Evolutionary conservation across 768 basidiomycete species (phyloP), one percentile per base, ranked within the genome.

Genomic region (Rhodosporidiobolus sp.): DNA sequence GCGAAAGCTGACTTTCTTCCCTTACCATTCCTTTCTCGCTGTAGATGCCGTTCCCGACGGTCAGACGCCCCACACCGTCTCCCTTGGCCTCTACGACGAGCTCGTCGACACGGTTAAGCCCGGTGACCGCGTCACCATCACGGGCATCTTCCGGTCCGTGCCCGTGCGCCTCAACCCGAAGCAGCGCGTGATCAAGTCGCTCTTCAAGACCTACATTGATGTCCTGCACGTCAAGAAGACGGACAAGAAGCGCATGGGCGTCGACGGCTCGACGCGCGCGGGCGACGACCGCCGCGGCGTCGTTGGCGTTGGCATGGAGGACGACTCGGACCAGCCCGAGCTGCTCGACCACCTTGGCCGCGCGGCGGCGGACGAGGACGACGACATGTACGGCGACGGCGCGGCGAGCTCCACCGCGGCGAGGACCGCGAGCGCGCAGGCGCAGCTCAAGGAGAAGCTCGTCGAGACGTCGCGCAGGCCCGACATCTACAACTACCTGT

Each of bases 131-230:
- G 84, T 99, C 45, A 82, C 89, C 63, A 88, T 98, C 53, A 91
- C 90, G 20, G 96, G 95, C 55, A 94, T 99, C 77, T 98, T 92
- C 85, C 85, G 96, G 67, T 93, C 93, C 72, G 88, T 96, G 14
- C 93, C 94, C 1, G 94, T 96, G n/a, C 86, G 96, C 45, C 89
- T 94, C 62, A 97, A 97, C 79, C 91, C 94, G 11, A 86, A 92
- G 17, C 91, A 94, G 79, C 84, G 95, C 65, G 89, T 89, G 28
- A 87, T 98, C 82, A 96, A 95, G 82, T 91, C 91, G 75, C 84
- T 99, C 53, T 99, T 98, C 87, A 95, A 95, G 85, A 98, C 95
- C 4, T 98, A 91, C 82, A 82, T 99, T 60, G 96, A 99, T 80
- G 91, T 96, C 30, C 91, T 98, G 0, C 95, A 98, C 79, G 85